Evolutionary conservation across 306 rosid species (phyloP), one percentile per base, ranked within the genome.

Genomic region (Vigna hirtella): DNA sequence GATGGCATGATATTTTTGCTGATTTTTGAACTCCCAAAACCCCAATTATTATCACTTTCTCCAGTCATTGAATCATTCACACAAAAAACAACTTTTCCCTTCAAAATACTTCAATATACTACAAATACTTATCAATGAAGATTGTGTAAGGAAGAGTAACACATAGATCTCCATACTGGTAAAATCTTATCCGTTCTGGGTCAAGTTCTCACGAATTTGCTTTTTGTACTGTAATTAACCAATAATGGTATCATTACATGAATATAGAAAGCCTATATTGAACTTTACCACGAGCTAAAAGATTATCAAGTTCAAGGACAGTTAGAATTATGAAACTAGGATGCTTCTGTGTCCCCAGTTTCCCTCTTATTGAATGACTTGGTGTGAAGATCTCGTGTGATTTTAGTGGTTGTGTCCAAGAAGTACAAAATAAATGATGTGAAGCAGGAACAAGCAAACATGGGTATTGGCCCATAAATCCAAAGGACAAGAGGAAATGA

Each of bases 1-100:
- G 96, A 91, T 63, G 98, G 96, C 98, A 91, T 95, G 63, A 95
- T 95, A 78, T 91, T 95, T 85, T 92, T 95, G 81, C 97, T 90
- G 70, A 95, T 91, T 49, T 92, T 81, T 95, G 98, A 77, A 95
- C 93, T 0, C 83, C 85, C 81, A 95, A 84, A 80, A 89, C 88
- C 11, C 98, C 98, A 75, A 40, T 73, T 74, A 66, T 32, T 48
- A 0, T 17, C 11, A 16, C 48, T 40, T 51, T 26, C 74, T 32
- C 71, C 61, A 72, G 49, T 77, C 66, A 26, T 26, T 26, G 28
- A 26, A 26, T 26, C 28, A 26, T 26, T 26, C 52, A 1, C 55
- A 4, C 15, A 2, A 9, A 4, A 17, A 52, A 52, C 38, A 52
- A 24, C 2, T 24, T 18, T 17, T 12, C 17, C 17, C 43, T 36